Conservation (phyloP, 768 basidiomycete species). For the Boletus sp. region DNA sequence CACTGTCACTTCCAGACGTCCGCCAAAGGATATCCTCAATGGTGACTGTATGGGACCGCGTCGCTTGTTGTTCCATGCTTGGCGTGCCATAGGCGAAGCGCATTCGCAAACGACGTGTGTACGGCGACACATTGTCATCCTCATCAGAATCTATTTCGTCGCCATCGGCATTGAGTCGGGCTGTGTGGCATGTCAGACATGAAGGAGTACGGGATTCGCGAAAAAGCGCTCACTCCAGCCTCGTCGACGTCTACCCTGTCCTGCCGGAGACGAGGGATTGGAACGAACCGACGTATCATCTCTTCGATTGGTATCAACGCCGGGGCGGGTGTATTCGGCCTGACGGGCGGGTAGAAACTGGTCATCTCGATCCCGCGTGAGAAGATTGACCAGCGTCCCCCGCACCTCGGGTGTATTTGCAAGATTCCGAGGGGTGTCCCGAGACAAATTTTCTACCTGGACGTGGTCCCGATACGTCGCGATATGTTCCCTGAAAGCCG, state of each 20-base stretch:
- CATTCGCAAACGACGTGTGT: conserved; percentile 47
- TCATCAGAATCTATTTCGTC: conserved; percentile 62
- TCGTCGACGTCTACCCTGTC: conserved; percentile 29
- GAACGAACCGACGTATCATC: conserved; percentile 7
- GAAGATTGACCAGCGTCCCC: conserved; percentile 21
- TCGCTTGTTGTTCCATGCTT: conserved; percentile 26
- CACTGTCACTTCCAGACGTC: conserved; percentile 24
- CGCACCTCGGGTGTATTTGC: conserved; percentile 24
- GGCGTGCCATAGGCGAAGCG: conserved; percentile 24
- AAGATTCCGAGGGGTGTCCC: conserved; percentile 20
- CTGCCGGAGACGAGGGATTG: conserved; percentile 8
- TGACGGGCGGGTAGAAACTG: conserved; percentile 5
- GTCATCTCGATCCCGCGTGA: conserved; percentile 25
- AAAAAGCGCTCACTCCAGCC: conserved; percentile 30
- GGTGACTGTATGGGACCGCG: conserved; percentile 28
- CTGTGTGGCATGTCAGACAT: conserved; percentile 22
- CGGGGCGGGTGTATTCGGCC: conserved; percentile 2
- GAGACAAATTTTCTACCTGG: conserved; percentile 5
- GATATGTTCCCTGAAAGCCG: conserved; percentile 22
- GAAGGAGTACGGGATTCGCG: background rate
- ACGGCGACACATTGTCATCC: conserved; percentile 50
- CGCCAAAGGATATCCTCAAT: conserved; percentile 24
- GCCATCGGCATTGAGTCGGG: conserved; percentile 47
- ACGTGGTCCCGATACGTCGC: conserved; percentile 12
- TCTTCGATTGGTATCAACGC: conserved; percentile 8